A percentile compares a stretch with the other conserved stretches of the same genome.
phyloP scores from a whole-genome alignment of 208 protist genomes.

The Acanthamoeba sp. region DNA sequence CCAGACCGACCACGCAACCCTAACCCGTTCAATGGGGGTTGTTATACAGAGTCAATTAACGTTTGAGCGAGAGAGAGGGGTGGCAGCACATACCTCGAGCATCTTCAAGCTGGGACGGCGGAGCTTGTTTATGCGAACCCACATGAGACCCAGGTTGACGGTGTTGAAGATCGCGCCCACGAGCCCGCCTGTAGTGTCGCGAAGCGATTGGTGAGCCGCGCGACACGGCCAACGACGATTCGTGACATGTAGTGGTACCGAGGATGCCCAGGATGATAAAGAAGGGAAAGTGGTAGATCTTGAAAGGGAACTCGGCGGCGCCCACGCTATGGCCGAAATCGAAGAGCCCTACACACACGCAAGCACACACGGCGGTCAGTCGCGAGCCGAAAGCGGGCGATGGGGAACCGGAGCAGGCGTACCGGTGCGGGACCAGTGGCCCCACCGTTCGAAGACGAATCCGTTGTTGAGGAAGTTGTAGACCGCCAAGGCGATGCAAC shows the following conservation, averaged over 20 bases:
- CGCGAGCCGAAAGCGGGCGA: background rate
- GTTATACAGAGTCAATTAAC: too few species aligned
- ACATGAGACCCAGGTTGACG: conserved; percentile 24
- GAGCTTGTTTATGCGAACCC: background rate
- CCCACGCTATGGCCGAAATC: conserved; percentile 30
- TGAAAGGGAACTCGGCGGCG: conserved; percentile 17
- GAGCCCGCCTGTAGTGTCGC: conserved; percentile 6
- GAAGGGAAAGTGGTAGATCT: conserved; percentile 45
- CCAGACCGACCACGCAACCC: conserved; percentile 10
- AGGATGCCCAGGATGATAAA: conserved; percentile 6
- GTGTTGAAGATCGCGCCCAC: conserved; percentile 34
- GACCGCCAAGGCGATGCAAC: background rate
- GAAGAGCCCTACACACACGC: background rate
- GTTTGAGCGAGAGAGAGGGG: background rate
- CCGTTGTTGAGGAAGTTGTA: conserved; percentile 55
- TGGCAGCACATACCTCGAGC: background rate
- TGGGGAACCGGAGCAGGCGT: background rate
- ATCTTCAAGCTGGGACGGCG: background rate
- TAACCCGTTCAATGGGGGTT: background rate
- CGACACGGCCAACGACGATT: too few species aligned
- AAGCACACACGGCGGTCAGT: background rate
- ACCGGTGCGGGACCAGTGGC: conserved; percentile 28
- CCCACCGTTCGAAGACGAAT: conserved; percentile 30
- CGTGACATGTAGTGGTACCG: too few species aligned
- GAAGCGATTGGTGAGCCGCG: too few species aligned